Evolutionary conservation across 352 stramenopile species (phyloP).

Genomic region (Phytophthora europaea): DNA sequence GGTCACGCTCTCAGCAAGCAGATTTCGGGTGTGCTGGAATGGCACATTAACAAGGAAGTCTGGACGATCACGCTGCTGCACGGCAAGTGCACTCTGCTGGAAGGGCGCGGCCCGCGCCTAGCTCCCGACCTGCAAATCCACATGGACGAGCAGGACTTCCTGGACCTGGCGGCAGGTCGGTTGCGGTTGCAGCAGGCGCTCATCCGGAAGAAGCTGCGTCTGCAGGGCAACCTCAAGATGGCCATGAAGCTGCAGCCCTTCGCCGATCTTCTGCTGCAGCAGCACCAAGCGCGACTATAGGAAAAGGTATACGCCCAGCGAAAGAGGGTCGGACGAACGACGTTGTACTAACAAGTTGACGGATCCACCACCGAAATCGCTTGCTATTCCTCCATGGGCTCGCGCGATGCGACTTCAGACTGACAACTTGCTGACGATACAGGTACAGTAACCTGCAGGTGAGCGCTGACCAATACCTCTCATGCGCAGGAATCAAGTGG

Average conservation of each 20-base stretch:
- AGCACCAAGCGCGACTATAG: constrained; percentile 45
- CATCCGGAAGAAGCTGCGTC: constrained; percentile 68
- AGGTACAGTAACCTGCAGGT: not conserved
- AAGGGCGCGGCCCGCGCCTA: constrained; percentile 59
- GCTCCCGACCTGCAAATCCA: constrained; percentile 67
- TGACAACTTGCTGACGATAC: constrained; percentile 2
- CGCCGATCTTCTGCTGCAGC: constrained; percentile 64
- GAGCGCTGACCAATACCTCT: constrained; percentile 9
- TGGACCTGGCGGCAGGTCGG: constrained; percentile 67
- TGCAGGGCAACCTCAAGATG: constrained; percentile 78
- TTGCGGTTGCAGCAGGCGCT: constrained; percentile 72
- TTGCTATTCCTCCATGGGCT: not conserved
- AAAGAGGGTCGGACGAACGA: constrained; percentile 14
- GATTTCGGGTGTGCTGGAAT: constrained; percentile 72
- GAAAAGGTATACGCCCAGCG: constrained; percentile 5
- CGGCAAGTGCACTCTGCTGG: constrained; percentile 54
- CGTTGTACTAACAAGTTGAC: constrained; percentile 18
- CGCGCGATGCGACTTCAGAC: not conserved
- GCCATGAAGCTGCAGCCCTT: constrained; percentile 81
- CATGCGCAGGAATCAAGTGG: constrained; percentile 5
- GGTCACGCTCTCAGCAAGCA: constrained; percentile 59
- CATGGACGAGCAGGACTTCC: constrained; percentile 77
- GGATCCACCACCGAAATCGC: constrained; percentile 4
- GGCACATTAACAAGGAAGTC: constrained; percentile 78
- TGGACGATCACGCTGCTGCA: constrained; percentile 74